Evolutionary conservation across 2,329 filamentous ascomycete species (phyloP), one percentile per base, ranked within the genome.

Genomic region (Cercospora zeae-maydis): DNA sequence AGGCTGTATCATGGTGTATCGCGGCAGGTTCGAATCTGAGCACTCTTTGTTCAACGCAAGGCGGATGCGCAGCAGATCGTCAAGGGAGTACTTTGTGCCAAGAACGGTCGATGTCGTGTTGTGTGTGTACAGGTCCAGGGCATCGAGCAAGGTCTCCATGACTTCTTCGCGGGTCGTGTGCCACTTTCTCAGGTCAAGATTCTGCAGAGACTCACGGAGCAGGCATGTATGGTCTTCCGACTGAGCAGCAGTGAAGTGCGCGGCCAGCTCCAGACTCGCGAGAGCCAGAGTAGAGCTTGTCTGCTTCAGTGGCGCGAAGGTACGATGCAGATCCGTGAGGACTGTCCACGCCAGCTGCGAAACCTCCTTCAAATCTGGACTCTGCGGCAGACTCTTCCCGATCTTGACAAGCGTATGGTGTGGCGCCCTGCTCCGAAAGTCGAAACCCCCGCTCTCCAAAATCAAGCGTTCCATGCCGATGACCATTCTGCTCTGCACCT

Each of bases 401-500:
- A 96, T 82, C 78, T 98, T 98, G 69, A 92, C 83, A 45, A 98
- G 81, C 21, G 91, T 82, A 67, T 92, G 91, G 70, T 97, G 92
- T 0, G 93, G 92, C 71, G 96, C 90, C 37, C 92, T 88, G 62
- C 88, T 93, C 36, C 93, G 87, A 74, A 98, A 98, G 76, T 99
- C 93, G 76, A 99, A 99, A 66, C 90, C 89, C 31, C 93, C 89
- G 1, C 91, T 89, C 78, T 99, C 95, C 57, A 99, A 87, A 77
- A 98, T 96, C 61, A 96, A 85, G 4, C 95, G 86, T 78, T 99
- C 95, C 3, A 98, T 84, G 1, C 91, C 92, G 66, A 97, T 92
- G 67, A 97, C 89, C 62, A 88, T 86, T 68, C 92, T 90, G 13
- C 90, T 89, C 3, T 88, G 86, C 1, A 81, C 81, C 58, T 98